Evolutionary conservation across 164 flowering plant genomes (phyloP).

Genomic region (Berberis vulgaris): DNA sequence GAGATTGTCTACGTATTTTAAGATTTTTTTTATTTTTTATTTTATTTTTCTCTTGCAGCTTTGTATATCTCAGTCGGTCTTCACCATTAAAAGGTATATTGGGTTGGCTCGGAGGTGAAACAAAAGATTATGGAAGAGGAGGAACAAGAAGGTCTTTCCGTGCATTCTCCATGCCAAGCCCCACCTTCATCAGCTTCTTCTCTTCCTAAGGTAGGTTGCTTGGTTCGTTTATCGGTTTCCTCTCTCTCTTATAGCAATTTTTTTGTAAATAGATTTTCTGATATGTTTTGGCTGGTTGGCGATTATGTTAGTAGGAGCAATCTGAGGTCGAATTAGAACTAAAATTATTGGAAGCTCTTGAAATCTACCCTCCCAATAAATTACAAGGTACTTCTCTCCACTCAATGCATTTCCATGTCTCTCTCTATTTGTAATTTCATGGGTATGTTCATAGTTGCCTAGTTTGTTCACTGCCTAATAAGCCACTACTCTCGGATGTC

Average conservation of each 20-base stretch:
- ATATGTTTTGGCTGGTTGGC: not conserved
- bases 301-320: constrained; percentile 41
- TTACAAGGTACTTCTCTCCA: constrained; percentile 40
- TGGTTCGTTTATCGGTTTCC: not conserved
- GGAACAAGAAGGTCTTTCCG: constrained; percentile 78
- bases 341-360: constrained; percentile 79
- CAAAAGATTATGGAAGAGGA: constrained; percentile 31
- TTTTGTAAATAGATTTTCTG: not conserved
- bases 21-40: too few species aligned
- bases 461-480: too few species aligned
- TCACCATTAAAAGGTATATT: too few species aligned
- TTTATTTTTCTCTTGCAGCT: too few species aligned
- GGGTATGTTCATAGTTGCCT: not conserved
- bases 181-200: constrained; percentile 80
- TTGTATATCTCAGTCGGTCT: too few species aligned
- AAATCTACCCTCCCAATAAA: constrained; percentile 76
- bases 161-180: constrained; percentile 79
- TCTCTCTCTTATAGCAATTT: not conserved
- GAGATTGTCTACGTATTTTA: too few species aligned
- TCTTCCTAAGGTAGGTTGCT: constrained; percentile 46
- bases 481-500: too few species aligned
- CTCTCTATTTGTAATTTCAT: not conserved
- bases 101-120: too few species aligned
- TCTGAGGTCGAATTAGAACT: constrained; percentile 91
- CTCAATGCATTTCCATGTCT: not conserved